These are phyloP conservation scores for Aspergillus sp. DNA, from an alignment of 2,329 filamentous ascomycete species.

Conservation along the genomic window DNA sequence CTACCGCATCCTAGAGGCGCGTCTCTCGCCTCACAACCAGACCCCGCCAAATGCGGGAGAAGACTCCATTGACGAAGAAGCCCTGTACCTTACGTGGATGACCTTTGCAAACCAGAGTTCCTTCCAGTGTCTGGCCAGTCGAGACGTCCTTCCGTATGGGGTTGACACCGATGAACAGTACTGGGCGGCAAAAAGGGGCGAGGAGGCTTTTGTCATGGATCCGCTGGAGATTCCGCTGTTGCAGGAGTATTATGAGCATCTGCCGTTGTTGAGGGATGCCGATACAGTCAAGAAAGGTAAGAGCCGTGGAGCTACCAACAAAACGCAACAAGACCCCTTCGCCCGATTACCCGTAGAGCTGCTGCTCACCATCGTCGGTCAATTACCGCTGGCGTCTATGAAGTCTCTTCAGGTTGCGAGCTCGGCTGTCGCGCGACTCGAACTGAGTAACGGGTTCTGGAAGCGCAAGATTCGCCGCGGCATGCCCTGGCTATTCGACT, in stretches of 20 bases:
- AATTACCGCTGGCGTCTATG: not conserved
- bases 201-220: not conserved
- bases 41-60: not conserved
- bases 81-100: not conserved
- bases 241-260: not conserved
- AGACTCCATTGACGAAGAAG: not conserved
- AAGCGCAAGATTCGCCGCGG: not conserved
- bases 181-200: not conserved
- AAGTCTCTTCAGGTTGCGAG: not conserved
- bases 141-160: not conserved
- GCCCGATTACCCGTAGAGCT: not conserved
- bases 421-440: not conserved
- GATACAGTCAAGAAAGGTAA: not conserved
- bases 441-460: not conserved
- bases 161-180: not conserved
- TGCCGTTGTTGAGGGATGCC: not conserved
- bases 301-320: not conserved
- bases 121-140: not conserved
- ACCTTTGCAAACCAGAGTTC: not conserved
- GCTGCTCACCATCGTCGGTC: not conserved
- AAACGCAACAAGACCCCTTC: not conserved
- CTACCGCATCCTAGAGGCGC: not conserved
- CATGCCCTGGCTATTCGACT: conserved; percentile 1
- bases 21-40: not conserved
- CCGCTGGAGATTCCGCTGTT: not conserved